These are phyloP conservation scores for Enterocytospora artemiae DNA, from an alignment of 371 early-diverging fungal genomes.

Conservation along the genomic window DNA sequence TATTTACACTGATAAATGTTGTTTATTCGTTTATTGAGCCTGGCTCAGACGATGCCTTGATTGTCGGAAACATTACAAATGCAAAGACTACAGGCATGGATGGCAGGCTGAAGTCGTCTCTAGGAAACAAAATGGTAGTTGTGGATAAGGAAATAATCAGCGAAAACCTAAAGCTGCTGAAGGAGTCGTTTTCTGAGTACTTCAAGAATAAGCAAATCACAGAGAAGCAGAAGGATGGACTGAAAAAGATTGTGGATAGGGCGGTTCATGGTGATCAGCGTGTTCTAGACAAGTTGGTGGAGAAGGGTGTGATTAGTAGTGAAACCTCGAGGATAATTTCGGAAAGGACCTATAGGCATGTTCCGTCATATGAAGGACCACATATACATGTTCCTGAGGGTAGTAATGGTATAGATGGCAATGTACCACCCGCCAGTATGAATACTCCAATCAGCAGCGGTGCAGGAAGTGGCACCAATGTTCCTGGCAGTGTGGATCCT, in stretches of 20 bases:
- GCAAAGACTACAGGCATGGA: neutral
- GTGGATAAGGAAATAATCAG: neutral
- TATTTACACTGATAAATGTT: neutral
- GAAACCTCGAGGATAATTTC: neutral
- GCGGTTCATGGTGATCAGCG: conserved; percentile 18
- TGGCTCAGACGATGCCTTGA: neutral
- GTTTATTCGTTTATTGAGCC: neutral
- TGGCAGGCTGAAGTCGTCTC: neutral
- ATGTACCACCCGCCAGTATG: too few species aligned
- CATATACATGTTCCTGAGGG: too few species aligned
- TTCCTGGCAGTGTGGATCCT: neutral
- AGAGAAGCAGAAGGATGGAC: neutral
- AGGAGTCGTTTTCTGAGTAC: neutral
- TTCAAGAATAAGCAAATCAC: neutral
- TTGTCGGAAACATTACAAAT: neutral
- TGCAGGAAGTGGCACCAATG: neutral
- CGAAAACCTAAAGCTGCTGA: neutral
- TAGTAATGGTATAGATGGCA: too few species aligned
- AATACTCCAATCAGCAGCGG: neutral
- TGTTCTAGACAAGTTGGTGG: conserved; percentile 11
- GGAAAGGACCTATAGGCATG: neutral
- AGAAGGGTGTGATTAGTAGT: neutral
- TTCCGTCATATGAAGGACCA: neutral
- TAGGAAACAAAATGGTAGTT: neutral
- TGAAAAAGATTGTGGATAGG: conserved; percentile 6